phyloP scores from a whole-genome alignment of 1,139 yeast genomes.

The Pichia sp. region DNA sequence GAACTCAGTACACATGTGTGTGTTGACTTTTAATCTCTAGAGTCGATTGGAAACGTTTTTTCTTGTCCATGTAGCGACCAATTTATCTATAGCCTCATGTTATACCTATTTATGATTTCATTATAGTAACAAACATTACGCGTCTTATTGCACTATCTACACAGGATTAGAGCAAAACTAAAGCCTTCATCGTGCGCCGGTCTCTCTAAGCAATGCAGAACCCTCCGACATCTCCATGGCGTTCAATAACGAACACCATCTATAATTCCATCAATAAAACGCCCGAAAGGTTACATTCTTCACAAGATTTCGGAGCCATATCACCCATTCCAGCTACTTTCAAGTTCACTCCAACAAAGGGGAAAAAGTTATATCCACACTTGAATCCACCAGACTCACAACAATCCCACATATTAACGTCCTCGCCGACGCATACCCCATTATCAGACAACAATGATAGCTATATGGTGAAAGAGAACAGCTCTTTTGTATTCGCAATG shows the following conservation, averaged over 20 bases:
- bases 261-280: slow-evolving; percentile 5
- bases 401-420: slow-evolving; percentile 2
- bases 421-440: slow-evolving; percentile 13
- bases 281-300: slow-evolving; percentile 1
- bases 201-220: too few species aligned
- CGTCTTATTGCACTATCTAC: too few species aligned
- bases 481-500: slow-evolving; percentile 23
- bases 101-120: too few species aligned
- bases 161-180: too few species aligned
- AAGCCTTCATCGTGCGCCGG: too few species aligned
- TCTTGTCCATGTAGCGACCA: too few species aligned
- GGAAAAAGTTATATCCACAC: slow-evolving; percentile 22
- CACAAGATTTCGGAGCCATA: neutral
- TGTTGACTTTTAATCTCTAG: too few species aligned
- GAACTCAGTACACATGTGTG: too few species aligned
- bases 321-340: slow-evolving; percentile 21
- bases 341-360: slow-evolving; percentile 25
- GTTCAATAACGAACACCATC: slow-evolving; percentile 2
- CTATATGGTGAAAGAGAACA: slow-evolving; percentile 23
- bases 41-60: too few species aligned
- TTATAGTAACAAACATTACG: too few species aligned
- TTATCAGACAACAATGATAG: slow-evolving; percentile 18
- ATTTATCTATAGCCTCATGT: too few species aligned
- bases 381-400: slow-evolving; percentile 9
- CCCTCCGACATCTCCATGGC: slow-evolving; percentile 11